Conservation (phyloP, 331 rosid species). For the Saraca asoca region DNA sequence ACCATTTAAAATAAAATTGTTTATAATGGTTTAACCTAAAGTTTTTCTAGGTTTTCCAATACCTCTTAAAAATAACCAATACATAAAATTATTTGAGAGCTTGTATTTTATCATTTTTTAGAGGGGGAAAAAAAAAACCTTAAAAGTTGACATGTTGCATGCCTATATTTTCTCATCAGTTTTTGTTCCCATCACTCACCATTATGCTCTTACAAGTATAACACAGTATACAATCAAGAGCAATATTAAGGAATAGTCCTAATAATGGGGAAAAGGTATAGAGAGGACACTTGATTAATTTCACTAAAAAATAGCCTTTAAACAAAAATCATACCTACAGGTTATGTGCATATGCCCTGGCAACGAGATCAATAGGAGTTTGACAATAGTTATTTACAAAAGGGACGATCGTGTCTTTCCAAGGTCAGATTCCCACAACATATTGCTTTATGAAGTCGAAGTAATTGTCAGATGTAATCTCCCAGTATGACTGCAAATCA, state of each 20-base stretch:
- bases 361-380: constrained; percentile 72
- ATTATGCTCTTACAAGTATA: too few species aligned
- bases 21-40: too few species aligned
- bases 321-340: constrained; percentile 71
- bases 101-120: background rate
- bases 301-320: constrained; percentile 21
- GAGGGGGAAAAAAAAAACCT: background rate
- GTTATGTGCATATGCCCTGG: constrained; percentile 79
- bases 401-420: constrained; percentile 92
- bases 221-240: background rate
- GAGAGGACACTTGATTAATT: background rate
- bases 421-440: constrained; percentile 94
- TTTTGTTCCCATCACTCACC: background rate
- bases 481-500: constrained; percentile 86
- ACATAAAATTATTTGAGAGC: background rate
- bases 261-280: background rate
- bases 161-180: background rate
- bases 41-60: too few species aligned
- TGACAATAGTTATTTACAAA: constrained; percentile 51
- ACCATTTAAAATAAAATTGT: background rate
- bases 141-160: background rate
- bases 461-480: constrained; percentile 83
- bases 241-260: background rate
- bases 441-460: constrained; percentile 68
- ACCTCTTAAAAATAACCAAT: background rate